Base-by-base conservation (phyloP, 1,284 basidiomycete genomes). In the Coniferiporia weirii region DNA sequence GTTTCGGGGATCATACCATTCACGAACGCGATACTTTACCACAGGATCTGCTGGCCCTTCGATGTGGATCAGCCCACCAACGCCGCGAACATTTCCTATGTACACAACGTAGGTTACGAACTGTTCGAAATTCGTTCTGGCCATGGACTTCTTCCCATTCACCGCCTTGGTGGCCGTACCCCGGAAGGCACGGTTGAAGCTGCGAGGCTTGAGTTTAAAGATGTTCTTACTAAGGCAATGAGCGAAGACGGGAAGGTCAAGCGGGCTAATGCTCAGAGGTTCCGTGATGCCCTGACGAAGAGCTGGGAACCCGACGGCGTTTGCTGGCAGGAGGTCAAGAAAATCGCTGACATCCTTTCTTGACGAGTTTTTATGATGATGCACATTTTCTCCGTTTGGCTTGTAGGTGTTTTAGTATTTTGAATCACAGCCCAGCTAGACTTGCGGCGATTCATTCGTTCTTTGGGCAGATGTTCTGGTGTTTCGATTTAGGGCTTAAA, bases 31-130 rank as follows among this genome's bases (percentile, higher is more conserved):
- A 10, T 40, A 15, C 38, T 12, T 15, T 12, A 40, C 2, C 8
- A 5, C 8, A 69, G 68, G 61, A 69, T 69, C 43, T 66, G 63
- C 63, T 69, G 67, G 68, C 67, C 67, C 1, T 67, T 64, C 60
- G 49, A 59, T 13, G 64, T 60, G 17, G 67, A 68, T 56, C 65
- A 69, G 54, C 65, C 69, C 10, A 22, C 59, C n/a, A 70, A 69
- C 59, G 64, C 67, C 12, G 56, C 66, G 2, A 63, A 65, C 38
- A 57, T 67, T 15, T 55, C 65, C 34, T 58, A 60, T 19, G 65
- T 60, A 22, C 64, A 66, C 52, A 54, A 64, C 35, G 55, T 65
- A 54, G 69, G 64, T 15, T 70, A 70, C 61, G 69, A 71, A 63
- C 59, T 71, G 15, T 36, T 68, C 47, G 68, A 71, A 54, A 65